phyloP scores from a whole-genome alignment of 805 yeast species.

The Kazachstania kunashirensis region DNA sequence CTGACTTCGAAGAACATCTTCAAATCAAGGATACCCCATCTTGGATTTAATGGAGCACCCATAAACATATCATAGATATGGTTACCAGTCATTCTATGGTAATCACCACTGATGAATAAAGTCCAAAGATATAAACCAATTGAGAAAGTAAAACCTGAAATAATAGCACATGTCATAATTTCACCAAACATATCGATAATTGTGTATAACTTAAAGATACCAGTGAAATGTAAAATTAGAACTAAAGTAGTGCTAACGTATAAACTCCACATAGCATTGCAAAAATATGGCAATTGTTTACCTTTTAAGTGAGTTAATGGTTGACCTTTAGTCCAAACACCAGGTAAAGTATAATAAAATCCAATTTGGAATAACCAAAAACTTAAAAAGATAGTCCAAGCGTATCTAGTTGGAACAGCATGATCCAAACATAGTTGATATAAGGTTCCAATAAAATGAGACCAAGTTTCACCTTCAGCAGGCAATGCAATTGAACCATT shows the following conservation, averaged over 20 bases:
- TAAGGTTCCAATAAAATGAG: slow-evolving; percentile 25
- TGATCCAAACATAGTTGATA: slow-evolving; percentile 34
- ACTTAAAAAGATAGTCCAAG: slow-evolving; percentile 61
- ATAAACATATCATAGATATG: slow-evolving; percentile 82
- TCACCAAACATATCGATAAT: slow-evolving; percentile 78
- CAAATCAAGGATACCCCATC: slow-evolving; percentile 83
- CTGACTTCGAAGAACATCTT: slow-evolving; percentile 97
- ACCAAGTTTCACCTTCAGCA: slow-evolving; percentile 44
- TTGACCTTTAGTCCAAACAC: slow-evolving; percentile 90
- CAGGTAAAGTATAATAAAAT: slow-evolving; percentile 80
- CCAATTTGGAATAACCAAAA: slow-evolving; percentile 60
- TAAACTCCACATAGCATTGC: slow-evolving; percentile 83
- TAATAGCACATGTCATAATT: slow-evolving; percentile 85
- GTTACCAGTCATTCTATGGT: slow-evolving; percentile 86
- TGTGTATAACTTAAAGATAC: slow-evolving; percentile 60
- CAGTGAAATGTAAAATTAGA: slow-evolving; percentile 57
- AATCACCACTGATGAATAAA: slow-evolving; percentile 57
- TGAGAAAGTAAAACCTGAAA: slow-evolving; percentile 63
- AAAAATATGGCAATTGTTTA: slow-evolving; percentile 78
- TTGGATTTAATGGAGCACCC: slow-evolving; percentile 98
- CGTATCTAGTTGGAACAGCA: slow-evolving; percentile 49
- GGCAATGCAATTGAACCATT: slow-evolving; percentile 68
- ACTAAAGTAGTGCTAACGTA: slow-evolving; percentile 56
- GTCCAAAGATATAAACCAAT: slow-evolving; percentile 62
- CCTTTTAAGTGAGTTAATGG: slow-evolving; percentile 74